Evolutionary conservation across 1,284 basidiomycete species (phyloP).

Genomic region (Fomitopsis pinicola): DNA sequence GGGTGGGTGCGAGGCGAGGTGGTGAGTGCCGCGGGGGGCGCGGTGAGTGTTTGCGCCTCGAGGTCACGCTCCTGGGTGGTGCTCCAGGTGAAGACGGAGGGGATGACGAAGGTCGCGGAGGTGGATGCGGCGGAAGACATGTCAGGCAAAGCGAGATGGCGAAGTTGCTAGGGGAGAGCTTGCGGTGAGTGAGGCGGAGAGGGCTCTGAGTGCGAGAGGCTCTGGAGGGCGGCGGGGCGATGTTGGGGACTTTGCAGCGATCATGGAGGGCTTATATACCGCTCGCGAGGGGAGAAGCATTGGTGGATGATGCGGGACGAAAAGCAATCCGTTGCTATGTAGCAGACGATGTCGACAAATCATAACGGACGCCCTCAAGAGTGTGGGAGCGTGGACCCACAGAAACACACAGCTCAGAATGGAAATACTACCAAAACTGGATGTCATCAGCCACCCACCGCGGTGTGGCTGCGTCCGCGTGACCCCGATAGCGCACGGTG

Average conservation of each 20-base stretch:
- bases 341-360: not conserved
- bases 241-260: not conserved
- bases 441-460: not conserved
- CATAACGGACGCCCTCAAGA: not conserved
- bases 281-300: not conserved
- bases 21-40: not conserved
- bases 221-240: not conserved
- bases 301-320: not conserved
- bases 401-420: not conserved
- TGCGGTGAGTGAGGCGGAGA: not conserved
- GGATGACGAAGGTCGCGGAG: constrained; percentile 3
- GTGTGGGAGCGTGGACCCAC: not conserved
- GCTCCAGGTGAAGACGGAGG: constrained; percentile 4
- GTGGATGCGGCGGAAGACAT: not conserved
- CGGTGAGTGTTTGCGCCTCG: constrained; percentile 29
- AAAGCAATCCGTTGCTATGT: not conserved
- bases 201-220: not conserved
- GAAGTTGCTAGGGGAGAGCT: not conserved
- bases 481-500: too few relatives aligned
- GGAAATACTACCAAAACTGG: not conserved
- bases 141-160: not conserved
- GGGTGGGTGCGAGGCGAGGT: not conserved
- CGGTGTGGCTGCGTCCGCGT: too few relatives aligned
- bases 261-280: not conserved
- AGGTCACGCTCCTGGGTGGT: constrained; percentile 21